Evolutionary conservation across 106 monocot species (phyloP).

Genomic region (Acorus calamus): DNA sequence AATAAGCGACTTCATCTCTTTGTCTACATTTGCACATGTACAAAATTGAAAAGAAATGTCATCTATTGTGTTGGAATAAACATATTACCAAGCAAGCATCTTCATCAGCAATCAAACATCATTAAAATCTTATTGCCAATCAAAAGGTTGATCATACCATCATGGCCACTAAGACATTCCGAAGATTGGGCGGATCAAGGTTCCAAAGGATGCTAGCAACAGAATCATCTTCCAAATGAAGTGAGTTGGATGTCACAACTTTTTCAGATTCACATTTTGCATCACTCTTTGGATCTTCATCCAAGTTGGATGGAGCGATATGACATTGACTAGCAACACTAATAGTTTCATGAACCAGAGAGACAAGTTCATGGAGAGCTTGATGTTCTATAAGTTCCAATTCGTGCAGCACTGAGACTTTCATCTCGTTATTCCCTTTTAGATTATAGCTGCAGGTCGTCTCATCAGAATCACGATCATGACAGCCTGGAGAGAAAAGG

Average conservation of each 20-base stretch:
- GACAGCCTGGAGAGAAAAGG: conserved; percentile 17
- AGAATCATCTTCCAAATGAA: conserved; percentile 22
- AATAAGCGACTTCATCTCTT: not conserved
- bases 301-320: not conserved
- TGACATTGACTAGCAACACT: conserved; percentile 20
- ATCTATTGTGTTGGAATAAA: too few relatives aligned
- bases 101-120: too few relatives aligned
- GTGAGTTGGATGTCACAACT: conserved; percentile 8
- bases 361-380: conserved; percentile 45
- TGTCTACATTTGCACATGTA: too few relatives aligned
- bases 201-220: conserved; percentile 49
- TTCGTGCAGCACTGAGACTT: conserved; percentile 12
- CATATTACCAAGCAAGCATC: too few relatives aligned
- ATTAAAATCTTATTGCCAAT: too few relatives aligned
- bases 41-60: too few relatives aligned
- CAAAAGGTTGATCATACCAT: conserved; percentile 26
- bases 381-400: conserved; percentile 40
- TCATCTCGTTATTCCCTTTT: conserved; percentile 8
- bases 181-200: conserved; percentile 45
- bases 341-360: conserved; percentile 59
- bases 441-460: not conserved
- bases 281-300: conserved; percentile 2
- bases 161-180: conserved; percentile 42
- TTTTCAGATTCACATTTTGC: conserved; percentile 4
- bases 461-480: conserved; percentile 6